Evolutionary conservation across 257 asterid genomes (phyloP), one percentile per base, ranked within the genome.

Genomic region (Hygrophila difformis): DNA sequence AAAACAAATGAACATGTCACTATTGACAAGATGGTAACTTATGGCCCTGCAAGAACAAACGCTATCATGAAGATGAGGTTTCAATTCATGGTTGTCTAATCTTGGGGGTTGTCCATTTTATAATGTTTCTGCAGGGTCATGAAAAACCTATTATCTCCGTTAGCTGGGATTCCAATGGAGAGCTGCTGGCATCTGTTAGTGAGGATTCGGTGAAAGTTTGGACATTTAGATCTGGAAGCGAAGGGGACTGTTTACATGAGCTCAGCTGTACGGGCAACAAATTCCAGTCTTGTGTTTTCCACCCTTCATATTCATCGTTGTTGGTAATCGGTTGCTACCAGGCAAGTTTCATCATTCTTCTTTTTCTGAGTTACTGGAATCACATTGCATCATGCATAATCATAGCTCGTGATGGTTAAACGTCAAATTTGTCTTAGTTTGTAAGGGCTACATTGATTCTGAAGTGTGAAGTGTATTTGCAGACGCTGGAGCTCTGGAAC

Each of bases 91-190:
- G n/a, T n/a, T n/a, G n/a, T n/a, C n/a, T n/a, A n/a, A n/a, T n/a
- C n/a, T n/a, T n/a, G n/a, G n/a, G n/a, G n/a, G n/a, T n/a, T n/a
- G n/a, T n/a, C n/a, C n/a, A n/a, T n/a, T n/a, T n/a, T n/a, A n/a
- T n/a, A n/a, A n/a, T n/a, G 17, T 21, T 58, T 22, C 12, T 62
- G 15, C 4, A 89, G 98, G 94, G 94, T 19, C 96, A 85, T 65
- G 74, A 79, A 8, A 82, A 80, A 57, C 82, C 77, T 8, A 72
- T 85, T 18, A 71, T 71, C 55, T 75, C 78, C 1, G 56, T 89
- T 17, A 77, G 98, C 77, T 89, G 98, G 98, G 96, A 89, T 67
- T 78, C 81, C 2, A 44, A 77, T 1, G 94, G 98, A 4, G 98
- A 89, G 64, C 94, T 71, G 46, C 60, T 85, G 55, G 96, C 98